Evolutionary conservation across 2,329 filamentous ascomycete species (phyloP).

Genomic region (Aspergillus flavus): DNA sequence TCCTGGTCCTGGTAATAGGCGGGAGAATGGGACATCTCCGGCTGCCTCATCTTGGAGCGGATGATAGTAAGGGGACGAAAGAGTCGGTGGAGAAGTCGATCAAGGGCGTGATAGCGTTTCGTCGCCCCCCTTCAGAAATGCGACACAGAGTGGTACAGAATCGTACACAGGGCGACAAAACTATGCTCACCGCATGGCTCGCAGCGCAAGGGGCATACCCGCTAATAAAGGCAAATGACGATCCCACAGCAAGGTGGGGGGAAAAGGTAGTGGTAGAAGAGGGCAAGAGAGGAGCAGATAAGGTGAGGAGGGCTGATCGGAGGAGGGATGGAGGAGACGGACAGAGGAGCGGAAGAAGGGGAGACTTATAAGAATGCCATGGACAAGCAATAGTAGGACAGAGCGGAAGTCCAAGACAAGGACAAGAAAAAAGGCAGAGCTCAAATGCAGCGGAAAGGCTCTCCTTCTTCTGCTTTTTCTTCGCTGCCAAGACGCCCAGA

Average conservation of each 20-base stretch:
- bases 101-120: constrained; percentile 20
- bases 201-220: constrained; percentile 22
- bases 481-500: constrained; percentile 33
- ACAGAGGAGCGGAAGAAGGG: constrained; percentile 14
- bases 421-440: constrained; percentile 17
- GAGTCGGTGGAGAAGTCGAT: constrained; percentile 24
- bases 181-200: constrained; percentile 28
- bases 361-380: constrained; percentile 24
- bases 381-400: constrained; percentile 17
- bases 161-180: constrained; percentile 23
- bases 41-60: constrained; percentile 32
- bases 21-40: constrained; percentile 41
- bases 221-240: constrained; percentile 3
- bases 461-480: constrained; percentile 16
- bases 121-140: constrained; percentile 19
- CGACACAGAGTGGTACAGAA: constrained; percentile 27
- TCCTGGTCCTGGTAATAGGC: constrained; percentile 36
- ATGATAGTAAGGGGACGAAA: constrained; percentile 7
- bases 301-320: constrained; percentile 7
- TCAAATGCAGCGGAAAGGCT: constrained; percentile 23
- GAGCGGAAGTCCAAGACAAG: constrained; percentile 27
- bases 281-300: constrained; percentile 7
- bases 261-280: background rate
- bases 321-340: constrained; percentile 14
- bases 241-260: constrained; percentile 7